Percentiles rank a stretch among this genome's conserved stretches.
These are phyloP conservation scores for Cryptococcus maquisensis DNA, from an alignment of 1,284 basidiomycete species.

Conservation along the genomic window DNA sequence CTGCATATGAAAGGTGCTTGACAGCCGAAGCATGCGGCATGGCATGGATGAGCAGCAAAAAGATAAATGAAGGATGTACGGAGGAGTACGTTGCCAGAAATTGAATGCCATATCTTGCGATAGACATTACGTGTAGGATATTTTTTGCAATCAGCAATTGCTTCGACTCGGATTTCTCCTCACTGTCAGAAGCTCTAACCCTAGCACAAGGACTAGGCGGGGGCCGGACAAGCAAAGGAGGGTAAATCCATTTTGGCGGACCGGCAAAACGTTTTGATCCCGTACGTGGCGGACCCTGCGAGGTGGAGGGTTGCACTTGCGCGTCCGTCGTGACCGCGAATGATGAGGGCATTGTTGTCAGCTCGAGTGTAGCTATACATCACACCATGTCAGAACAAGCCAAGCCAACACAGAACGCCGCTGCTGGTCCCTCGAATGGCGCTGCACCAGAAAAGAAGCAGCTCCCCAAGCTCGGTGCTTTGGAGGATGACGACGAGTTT, in stretches of 20 bases:
- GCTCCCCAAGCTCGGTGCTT: conserved; percentile 46
- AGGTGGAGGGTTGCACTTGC: background rate
- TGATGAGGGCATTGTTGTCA: background rate
- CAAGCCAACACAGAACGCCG: conserved; percentile 7
- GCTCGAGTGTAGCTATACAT: background rate
- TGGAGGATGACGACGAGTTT: conserved; percentile 52
- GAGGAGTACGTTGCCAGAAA: conserved; percentile 24
- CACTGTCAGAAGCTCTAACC: conserved; percentile 38
- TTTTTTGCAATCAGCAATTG: conserved; percentile 39
- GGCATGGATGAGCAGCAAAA: too few relatives aligned
- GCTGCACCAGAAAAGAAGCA: conserved; percentile 36
- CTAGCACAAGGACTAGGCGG: conserved; percentile 33
- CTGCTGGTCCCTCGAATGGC: conserved; percentile 14
- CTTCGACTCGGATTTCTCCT: conserved; percentile 37
- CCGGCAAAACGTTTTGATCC: background rate
- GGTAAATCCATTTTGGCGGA: conserved; percentile 2
- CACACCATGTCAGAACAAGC: conserved; percentile 13
- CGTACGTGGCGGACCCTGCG: background rate
- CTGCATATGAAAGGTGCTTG: too few relatives aligned
- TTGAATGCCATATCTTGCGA: conserved; percentile 20
- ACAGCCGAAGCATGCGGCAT: background rate
- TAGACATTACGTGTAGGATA: conserved; percentile 25
- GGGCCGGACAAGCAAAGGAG: background rate
- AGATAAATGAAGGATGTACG: background rate
- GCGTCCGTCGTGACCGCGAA: background rate